Evolutionary conservation across 106 monocot genomes (phyloP), one percentile per base, ranked within the genome.

Genomic region (Platanthera zijinensis): DNA sequence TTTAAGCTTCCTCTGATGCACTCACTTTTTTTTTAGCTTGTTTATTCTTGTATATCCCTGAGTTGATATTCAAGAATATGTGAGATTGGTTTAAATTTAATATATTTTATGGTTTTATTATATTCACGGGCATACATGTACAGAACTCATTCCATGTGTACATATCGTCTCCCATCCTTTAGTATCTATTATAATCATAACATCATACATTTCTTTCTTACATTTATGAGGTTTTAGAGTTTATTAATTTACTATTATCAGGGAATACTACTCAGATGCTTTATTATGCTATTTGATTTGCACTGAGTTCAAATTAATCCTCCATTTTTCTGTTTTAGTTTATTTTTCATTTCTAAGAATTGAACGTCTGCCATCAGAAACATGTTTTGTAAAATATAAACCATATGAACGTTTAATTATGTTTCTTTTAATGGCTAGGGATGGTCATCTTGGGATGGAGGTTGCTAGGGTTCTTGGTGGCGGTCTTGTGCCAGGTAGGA

Each of bases 401-500:
- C 9, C 48, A 47, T 70, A 17, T 48, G 25, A 70, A n/a, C n/a
- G 48, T 47, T 70, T 48, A 14, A 48, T 15, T 70, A 7, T 15
- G 5, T 48, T 11, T 48, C 53, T 5, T 48, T 28, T 82, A 14
- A 57, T 81, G 71, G 76, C 28, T 79, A 99, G 97, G 66, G 76
- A 86, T 71, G 97, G 97, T 45, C 79, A 50, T 13, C 91, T 99
- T 80, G 97, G 97, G 74, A 92, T 84, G 86, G 97, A 99, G 86
- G 85, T 99, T 78, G 71, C 91, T 68, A 88, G 94, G 77, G 94
- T 99, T 70, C 94, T 99, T 86, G 97, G 97, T 72, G 97, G 97
- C 57, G 94, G 97, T 75, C 49, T 99, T 78, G 97, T 99, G 61
- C 97, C 97, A 80, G 94, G 97, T 94, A 83, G 77, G 32, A 4